These are phyloP conservation scores for Leccinum disarticulatum DNA, from an alignment of 768 basidiomycete genomes.

Conservation along the genomic window DNA sequence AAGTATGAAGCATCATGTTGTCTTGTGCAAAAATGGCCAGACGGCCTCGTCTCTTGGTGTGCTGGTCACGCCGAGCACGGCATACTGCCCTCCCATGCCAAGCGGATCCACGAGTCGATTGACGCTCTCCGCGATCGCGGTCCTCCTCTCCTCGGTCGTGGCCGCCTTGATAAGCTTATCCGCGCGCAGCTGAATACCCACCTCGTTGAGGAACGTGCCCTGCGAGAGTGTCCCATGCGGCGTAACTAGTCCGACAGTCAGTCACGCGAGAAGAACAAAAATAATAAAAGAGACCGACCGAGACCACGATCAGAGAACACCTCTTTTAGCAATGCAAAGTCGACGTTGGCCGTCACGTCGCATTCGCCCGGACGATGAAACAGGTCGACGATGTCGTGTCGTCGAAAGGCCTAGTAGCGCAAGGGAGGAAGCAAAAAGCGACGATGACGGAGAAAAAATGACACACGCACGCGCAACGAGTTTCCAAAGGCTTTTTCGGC, in stretches of 20 bases:
- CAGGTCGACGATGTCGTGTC: conserved; percentile 80
- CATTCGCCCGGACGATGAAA: conserved; percentile 85
- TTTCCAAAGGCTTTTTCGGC: conserved; percentile 62
- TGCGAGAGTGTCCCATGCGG: conserved; percentile 75
- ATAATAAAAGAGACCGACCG: conserved; percentile 16
- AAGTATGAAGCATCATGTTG: background rate
- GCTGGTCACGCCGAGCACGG: conserved; percentile 61
- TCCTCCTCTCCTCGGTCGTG: conserved; percentile 45
- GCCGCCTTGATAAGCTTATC: conserved; percentile 57
- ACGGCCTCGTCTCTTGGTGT: conserved; percentile 13
- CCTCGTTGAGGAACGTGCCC: conserved; percentile 68
- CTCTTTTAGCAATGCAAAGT: conserved; percentile 87
- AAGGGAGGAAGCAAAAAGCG: background rate
- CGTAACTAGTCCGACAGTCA: conserved; percentile 31
- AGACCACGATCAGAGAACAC: conserved; percentile 65
- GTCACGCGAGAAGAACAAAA: background rate
- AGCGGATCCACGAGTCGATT: conserved; percentile 70
- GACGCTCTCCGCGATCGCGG: conserved; percentile 58
- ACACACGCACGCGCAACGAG: conserved; percentile 73
- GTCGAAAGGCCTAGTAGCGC: conserved; percentile 74
- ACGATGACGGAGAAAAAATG: background rate
- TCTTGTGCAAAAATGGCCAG: conserved; percentile 35
- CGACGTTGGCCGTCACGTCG: conserved; percentile 96
- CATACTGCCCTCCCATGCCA: conserved; percentile 89
- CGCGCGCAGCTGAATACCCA: conserved; percentile 73